These are phyloP conservation scores for Penicillium sp. DNA, from an alignment of 2,329 filamentous ascomycete genomes.

Conservation along the genomic window DNA sequence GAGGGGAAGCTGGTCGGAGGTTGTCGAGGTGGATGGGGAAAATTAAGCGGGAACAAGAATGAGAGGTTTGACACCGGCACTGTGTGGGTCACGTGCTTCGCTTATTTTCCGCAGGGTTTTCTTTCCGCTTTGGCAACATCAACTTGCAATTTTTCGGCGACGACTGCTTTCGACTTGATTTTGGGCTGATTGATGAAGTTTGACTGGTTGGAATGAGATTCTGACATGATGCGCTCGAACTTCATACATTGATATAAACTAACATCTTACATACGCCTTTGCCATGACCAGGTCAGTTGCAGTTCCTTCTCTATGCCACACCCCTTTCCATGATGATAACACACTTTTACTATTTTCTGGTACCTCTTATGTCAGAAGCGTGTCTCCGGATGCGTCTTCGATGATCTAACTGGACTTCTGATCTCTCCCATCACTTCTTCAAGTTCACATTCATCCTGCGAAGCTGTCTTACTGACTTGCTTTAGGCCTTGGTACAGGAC, in stretches of 20 bases:
- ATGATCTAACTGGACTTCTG: slow-evolving; percentile 89
- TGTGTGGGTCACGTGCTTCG: slow-evolving; percentile 33
- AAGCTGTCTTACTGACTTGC: slow-evolving; percentile 18
- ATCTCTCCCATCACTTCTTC: slow-evolving; percentile 33
- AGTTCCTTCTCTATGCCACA: slow-evolving; percentile 29
- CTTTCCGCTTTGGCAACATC: background rate
- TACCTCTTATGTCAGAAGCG: slow-evolving; percentile 91
- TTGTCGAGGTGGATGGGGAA: slow-evolving; percentile 31
- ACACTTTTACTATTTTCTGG: slow-evolving; percentile 71
- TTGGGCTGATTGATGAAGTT: background rate
- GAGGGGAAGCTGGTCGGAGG: slow-evolving; percentile 23
- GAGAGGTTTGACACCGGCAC: slow-evolving; percentile 8
- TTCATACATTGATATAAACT: too few relatives aligned
- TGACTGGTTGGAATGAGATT: too few relatives aligned
- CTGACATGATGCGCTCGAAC: too few relatives aligned
- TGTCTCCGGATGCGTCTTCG: slow-evolving; percentile 46
- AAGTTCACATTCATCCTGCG: slow-evolving; percentile 3
- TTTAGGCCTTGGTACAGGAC: slow-evolving; percentile 1
- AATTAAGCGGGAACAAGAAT: slow-evolving; percentile 15
- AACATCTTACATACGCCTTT: background rate
- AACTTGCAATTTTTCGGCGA: background rate
- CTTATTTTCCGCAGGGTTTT: slow-evolving; percentile 19
- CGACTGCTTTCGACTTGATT: background rate
- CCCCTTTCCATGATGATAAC: slow-evolving; percentile 59
- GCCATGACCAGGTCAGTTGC: slow-evolving; percentile 25